Evolutionary conservation across 2,329 filamentous ascomycete genomes (phyloP).

Genomic region (Byssochlamys sp.): DNA sequence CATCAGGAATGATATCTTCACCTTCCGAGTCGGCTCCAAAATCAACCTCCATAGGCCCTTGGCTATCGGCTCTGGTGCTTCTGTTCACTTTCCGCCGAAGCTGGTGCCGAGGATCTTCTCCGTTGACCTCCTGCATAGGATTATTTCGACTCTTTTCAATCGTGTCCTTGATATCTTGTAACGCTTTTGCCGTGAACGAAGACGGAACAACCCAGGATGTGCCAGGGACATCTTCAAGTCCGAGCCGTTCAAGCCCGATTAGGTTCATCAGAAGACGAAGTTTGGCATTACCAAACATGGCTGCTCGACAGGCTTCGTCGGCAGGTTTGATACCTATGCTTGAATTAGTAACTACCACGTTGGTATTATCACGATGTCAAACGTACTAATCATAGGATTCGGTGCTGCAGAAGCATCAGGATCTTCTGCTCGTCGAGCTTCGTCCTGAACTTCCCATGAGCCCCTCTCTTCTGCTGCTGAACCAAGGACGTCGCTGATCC

Average conservation of each 20-base stretch:
- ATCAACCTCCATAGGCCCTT: conserved; percentile 40
- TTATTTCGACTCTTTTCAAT: conserved; percentile 71
- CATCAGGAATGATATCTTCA: conserved; percentile 47
- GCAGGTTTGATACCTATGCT: conserved; percentile 52
- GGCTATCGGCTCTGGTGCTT: conserved; percentile 25
- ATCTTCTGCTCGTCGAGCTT: conserved; percentile 44
- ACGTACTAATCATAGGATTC: conserved; percentile 39
- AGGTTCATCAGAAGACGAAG: conserved; percentile 75
- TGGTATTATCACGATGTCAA: not conserved
- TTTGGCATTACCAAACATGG: conserved; percentile 82
- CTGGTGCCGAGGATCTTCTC: conserved; percentile 63
- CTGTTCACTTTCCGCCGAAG: conserved; percentile 58
- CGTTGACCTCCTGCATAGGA: conserved; percentile 68
- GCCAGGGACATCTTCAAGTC: conserved; percentile 61
- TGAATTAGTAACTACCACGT: conserved; percentile 12
- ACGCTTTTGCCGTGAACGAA: conserved; percentile 51
- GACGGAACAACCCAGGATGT: conserved; percentile 70
- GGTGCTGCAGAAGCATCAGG: conserved; percentile 16
- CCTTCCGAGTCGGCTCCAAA: conserved; percentile 64
- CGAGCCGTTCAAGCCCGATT: conserved; percentile 57
- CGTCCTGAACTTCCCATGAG: conserved; percentile 65
- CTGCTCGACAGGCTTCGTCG: conserved; percentile 55
- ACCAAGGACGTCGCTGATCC: conserved; percentile 65
- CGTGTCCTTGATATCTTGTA: conserved; percentile 59
- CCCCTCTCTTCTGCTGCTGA: conserved; percentile 63